Evolutionary conservation across 495 filamentous ascomycete genomes (phyloP), one percentile per base, ranked within the genome.

Genomic region (Talaromyces stipitatus): DNA sequence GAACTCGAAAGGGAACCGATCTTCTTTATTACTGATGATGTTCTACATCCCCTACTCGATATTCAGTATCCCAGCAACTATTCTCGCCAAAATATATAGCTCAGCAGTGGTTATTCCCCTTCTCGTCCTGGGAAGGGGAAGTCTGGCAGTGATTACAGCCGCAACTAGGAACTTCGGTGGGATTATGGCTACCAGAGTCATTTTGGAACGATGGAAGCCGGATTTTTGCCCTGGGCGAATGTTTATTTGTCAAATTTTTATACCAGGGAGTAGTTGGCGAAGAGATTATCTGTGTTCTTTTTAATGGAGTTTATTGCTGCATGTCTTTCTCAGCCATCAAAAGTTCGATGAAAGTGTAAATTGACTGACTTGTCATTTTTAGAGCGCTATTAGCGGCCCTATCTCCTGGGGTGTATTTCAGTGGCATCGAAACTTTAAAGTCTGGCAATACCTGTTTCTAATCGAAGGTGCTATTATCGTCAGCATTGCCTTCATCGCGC

Each of bases 31-130:
- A 16, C 64, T 87, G 29, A 73, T 72, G 14, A 78, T 87, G 50
- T 87, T 87, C 72, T 85, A 83, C 64, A 72, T 87, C 23, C 84
- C 85, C n/a, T 87, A 85, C 58, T 79, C 84, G 33, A 55, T 85
- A 11, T 80, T 75, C 43, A 82, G 78, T 12, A 81, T 80, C 3
- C 75, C 75, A 0, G 43, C 84, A 46, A 82, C 74, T 10, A 79
- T 88, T 62, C 55, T 82, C 14, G 79, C 79, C 26, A 84, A 86
- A 69, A 79, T 76, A 58, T 78, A 72, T 54, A 81, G 80, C 2
- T 78, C 79, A 1, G 65, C 72, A 38, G 66, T 70, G 8, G 75
- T 82, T 18, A 69, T 85, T 4, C 80, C 82, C 2, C 51, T 78
- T 23, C 64, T 82, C 66, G 84, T 84, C 77, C 71, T 59, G 66